Conservation (phyloP, 345 rosid species). For the Populus pruinosa region DNA sequence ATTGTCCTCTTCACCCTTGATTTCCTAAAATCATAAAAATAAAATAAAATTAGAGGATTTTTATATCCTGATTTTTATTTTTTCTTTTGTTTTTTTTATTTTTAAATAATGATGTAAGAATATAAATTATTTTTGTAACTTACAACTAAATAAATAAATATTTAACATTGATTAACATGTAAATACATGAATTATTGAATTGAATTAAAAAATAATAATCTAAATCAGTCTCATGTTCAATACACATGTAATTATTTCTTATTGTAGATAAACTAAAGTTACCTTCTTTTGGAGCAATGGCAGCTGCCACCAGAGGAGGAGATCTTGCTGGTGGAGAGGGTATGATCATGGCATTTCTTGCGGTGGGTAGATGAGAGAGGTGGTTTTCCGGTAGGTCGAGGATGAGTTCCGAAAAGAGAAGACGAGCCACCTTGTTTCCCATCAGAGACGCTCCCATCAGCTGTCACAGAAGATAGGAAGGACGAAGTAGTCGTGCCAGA, state of each 20-base stretch:
- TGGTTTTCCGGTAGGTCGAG: background rate
- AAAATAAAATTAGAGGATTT: background rate
- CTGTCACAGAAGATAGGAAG: background rate
- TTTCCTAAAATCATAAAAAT: background rate
- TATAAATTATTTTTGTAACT: too few relatives aligned
- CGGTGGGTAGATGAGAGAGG: background rate
- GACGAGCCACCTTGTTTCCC: background rate
- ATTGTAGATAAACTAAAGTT: background rate
- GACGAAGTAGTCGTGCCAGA: background rate
- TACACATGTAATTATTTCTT: background rate
- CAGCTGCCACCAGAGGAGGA: slow-evolving; percentile 20
- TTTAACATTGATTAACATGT: too few relatives aligned
- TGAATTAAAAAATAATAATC: too few relatives aligned
- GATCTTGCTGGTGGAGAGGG: background rate
- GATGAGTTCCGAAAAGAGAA: background rate
- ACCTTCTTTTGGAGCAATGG: slow-evolving; percentile 33
- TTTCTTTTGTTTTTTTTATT: too few relatives aligned
- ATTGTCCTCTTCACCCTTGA: slow-evolving; percentile 21
- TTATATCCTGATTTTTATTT: background rate
- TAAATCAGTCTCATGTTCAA: too few relatives aligned
- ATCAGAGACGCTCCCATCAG: background rate
- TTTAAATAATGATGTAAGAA: too few relatives aligned
- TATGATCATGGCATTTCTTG: background rate
- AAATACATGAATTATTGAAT: too few relatives aligned
- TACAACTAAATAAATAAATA: too few relatives aligned